These are phyloP conservation scores for Pseudogymnoascus verrucosus DNA, from an alignment of 2,329 filamentous ascomycete genomes.

Conservation along the genomic window DNA sequence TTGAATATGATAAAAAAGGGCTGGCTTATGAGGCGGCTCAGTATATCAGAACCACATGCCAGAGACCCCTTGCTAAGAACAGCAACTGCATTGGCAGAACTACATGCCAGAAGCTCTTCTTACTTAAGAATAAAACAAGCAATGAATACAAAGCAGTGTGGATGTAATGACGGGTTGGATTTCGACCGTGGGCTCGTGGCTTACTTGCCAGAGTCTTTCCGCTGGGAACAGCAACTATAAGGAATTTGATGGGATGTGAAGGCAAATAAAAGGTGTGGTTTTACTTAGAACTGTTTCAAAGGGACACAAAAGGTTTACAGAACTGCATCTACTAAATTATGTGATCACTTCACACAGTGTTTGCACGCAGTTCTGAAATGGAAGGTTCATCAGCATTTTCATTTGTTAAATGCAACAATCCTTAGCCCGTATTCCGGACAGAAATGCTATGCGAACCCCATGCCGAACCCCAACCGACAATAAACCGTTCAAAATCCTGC, in stretches of 20 bases:
- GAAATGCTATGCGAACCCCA: conserved; percentile 28
- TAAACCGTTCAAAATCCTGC: conserved; percentile 31
- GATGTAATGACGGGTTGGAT: background rate
- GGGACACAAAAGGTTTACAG: background rate
- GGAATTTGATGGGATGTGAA: background rate
- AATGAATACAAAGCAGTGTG: background rate
- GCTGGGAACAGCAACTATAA: background rate
- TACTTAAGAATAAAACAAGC: background rate
- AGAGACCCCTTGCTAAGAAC: background rate
- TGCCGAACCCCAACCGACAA: conserved; percentile 25
- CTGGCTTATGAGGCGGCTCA: background rate
- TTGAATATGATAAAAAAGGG: background rate
- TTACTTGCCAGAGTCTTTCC: background rate
- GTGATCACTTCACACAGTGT: conserved; percentile 7
- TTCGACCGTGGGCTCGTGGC: background rate
- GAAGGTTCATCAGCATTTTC: conserved; percentile 9
- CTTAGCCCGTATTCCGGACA: conserved; percentile 9
- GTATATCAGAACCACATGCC: background rate
- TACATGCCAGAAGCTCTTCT: background rate
- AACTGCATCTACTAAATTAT: conserved; percentile 1
- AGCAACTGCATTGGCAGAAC: background rate
- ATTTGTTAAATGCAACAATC: conserved; percentile 10
- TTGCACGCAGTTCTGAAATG: conserved; percentile 3
- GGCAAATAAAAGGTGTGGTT: background rate
- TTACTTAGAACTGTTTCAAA: background rate